These are phyloP conservation scores for Astragalus glycyphyllos DNA, from an alignment of 306 rosid genomes.

Conservation along the genomic window DNA sequence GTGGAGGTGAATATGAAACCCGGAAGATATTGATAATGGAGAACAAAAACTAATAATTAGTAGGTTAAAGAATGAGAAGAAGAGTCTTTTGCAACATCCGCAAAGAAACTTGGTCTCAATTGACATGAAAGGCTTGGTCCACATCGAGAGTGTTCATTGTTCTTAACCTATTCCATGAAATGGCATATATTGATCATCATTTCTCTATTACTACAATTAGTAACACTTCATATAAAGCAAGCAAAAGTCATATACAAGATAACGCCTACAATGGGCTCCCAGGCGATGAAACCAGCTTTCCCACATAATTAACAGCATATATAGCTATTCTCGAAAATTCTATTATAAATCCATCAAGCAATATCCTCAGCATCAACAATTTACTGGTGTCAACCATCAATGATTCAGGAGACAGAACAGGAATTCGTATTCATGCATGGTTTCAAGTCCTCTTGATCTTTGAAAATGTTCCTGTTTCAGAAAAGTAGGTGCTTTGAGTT, in stretches of 20 bases:
- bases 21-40: no score
- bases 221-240: conserved; percentile 7
- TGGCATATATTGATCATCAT: neutral
- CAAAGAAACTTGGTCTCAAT: neutral
- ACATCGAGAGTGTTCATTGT: neutral
- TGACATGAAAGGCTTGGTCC: neutral
- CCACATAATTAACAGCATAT: neutral
- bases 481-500: conserved; percentile 93
- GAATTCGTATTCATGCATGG: conserved; percentile 13
- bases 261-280: neutral
- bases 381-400: conserved; percentile 1
- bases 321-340: conserved; percentile 9
- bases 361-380: conserved; percentile 22
- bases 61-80: no score
- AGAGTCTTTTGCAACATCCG: no score
- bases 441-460: conserved; percentile 81
- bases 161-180: conserved; percentile 1
- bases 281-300: conserved; percentile 26
- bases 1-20: no score
- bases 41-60: no score
- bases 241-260: conserved; percentile 27
- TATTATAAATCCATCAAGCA: conserved; percentile 25
- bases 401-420: conserved; percentile 21
- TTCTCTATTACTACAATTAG: conserved; percentile 5
- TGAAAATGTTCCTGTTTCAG: conserved; percentile 95